phyloP scores from a whole-genome alignment of 2,329 filamentous ascomycete species.

The Paracoccidioides brasiliensis region DNA sequence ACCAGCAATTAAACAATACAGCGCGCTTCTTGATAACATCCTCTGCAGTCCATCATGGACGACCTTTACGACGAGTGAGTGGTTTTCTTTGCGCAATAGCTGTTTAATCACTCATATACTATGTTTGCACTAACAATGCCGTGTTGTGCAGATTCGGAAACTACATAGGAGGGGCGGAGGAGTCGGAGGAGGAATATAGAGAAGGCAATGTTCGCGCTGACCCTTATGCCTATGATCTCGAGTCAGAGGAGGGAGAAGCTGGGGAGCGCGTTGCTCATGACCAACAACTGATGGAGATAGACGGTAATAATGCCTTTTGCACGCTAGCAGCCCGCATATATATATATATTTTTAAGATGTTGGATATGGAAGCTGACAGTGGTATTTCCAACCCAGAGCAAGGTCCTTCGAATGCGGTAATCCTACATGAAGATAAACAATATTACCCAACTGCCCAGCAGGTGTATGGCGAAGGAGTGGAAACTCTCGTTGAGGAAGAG shows the following conservation, averaged over 20 bases:
- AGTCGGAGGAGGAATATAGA: slow-evolving; percentile 74
- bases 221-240: slow-evolving; percentile 65
- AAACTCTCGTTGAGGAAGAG: slow-evolving; percentile 92
- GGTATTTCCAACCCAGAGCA: slow-evolving; percentile 41
- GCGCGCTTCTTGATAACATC: slow-evolving; percentile 5
- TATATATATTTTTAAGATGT: background rate
- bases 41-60: slow-evolving; percentile 51
- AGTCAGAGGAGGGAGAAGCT: slow-evolving; percentile 50
- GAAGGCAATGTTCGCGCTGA: slow-evolving; percentile 63
- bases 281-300: slow-evolving; percentile 87
- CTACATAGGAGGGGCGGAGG: slow-evolving; percentile 88
- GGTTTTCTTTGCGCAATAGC: background rate
- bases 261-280: slow-evolving; percentile 49
- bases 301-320: slow-evolving; percentile 40
- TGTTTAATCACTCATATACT: slow-evolving; percentile 3
- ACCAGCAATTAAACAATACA: background rate
- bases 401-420: slow-evolving; percentile 87
- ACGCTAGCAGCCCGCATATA: background rate
- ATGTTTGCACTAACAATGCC: slow-evolving; percentile 14
- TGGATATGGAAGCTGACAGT: slow-evolving; percentile 14
- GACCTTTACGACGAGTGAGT: slow-evolving; percentile 88
- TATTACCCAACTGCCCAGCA: slow-evolving; percentile 98
- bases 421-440: slow-evolving; percentile 97
- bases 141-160: slow-evolving; percentile 66
- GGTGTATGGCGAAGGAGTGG: slow-evolving; percentile 85